These are phyloP conservation scores for Petunia axillaris DNA, from an alignment of 257 asterid genomes.

Conservation along the genomic window DNA sequence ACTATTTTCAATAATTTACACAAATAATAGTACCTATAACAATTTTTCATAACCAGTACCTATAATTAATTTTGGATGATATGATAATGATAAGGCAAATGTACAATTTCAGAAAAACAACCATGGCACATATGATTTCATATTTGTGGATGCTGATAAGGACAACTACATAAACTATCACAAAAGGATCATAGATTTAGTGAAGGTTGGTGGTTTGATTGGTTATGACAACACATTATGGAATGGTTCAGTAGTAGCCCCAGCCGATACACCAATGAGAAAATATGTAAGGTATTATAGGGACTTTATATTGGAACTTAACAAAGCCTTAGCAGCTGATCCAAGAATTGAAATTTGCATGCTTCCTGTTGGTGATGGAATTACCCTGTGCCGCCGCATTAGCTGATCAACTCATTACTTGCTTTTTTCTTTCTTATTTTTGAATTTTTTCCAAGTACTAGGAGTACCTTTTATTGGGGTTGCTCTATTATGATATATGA, in stretches of 20 bases:
- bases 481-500: too few relatives aligned
- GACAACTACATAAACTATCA: constrained; percentile 39
- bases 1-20: too few relatives aligned
- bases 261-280: constrained; percentile 31
- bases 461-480: too few relatives aligned
- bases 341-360: constrained; percentile 37
- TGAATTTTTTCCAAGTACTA: not conserved
- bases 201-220: constrained; percentile 38
- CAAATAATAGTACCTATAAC: too few relatives aligned
- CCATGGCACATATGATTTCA: constrained; percentile 34
- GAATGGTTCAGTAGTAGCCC: constrained; percentile 35
- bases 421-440: not conserved
- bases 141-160: constrained; percentile 41
- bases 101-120: constrained; percentile 18
- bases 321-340: constrained; percentile 35
- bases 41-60: too few relatives aligned
- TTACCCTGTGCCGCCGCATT: constrained; percentile 37
- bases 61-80: too few relatives aligned
- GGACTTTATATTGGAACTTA: constrained; percentile 34
- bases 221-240: constrained; percentile 42
- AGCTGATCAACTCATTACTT: not conserved
- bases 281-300: constrained; percentile 34
- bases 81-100: too few relatives aligned
- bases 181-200: constrained; percentile 37
- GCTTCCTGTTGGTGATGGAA: constrained; percentile 42